Conservation (phyloP, 805 yeast genomes). For the Yarrowia divulgata region DNA sequence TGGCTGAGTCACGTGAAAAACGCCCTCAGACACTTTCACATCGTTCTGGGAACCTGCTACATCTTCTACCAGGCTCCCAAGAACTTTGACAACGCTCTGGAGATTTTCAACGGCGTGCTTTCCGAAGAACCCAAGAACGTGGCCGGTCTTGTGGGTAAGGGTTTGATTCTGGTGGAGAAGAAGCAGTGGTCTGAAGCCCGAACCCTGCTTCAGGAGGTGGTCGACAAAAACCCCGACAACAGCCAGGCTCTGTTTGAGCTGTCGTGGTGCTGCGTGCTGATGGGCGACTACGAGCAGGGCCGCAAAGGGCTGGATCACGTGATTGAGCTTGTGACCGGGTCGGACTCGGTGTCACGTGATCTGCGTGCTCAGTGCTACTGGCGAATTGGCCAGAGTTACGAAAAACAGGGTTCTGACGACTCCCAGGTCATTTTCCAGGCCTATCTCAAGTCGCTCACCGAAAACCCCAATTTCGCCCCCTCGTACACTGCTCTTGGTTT, state of each 20-base stretch:
- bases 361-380: constrained; percentile 68
- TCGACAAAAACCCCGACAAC: constrained; percentile 59
- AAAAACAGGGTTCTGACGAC: constrained; percentile 49
- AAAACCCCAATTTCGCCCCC: constrained; percentile 71
- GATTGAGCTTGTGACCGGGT: constrained; percentile 56
- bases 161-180: constrained; percentile 74
- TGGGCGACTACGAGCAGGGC: constrained; percentile 61
- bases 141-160: constrained; percentile 81
- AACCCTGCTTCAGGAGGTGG: constrained; percentile 59
- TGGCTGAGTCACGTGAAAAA: constrained; percentile 55
- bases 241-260: constrained; percentile 69
- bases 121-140: constrained; percentile 56
- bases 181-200: constrained; percentile 64
- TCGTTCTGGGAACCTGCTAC: constrained; percentile 75
- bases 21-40: constrained; percentile 65
- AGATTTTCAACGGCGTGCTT: constrained; percentile 70
- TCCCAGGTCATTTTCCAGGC: constrained; percentile 62
- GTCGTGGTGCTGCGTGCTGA: constrained; percentile 76
- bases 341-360: constrained; percentile 61
- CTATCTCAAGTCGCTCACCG: constrained; percentile 65
- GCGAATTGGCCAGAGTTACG: constrained; percentile 73
- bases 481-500: constrained; percentile 83
- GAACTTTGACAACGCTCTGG: constrained; percentile 76
- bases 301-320: constrained; percentile 58
- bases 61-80: constrained; percentile 91